A percentile compares a stretch with the other conserved stretches of the same genome.
Evolutionary conservation across 371 early-diverging fungal genomes (phyloP).

Genomic region (Mortierella sp.): DNA sequence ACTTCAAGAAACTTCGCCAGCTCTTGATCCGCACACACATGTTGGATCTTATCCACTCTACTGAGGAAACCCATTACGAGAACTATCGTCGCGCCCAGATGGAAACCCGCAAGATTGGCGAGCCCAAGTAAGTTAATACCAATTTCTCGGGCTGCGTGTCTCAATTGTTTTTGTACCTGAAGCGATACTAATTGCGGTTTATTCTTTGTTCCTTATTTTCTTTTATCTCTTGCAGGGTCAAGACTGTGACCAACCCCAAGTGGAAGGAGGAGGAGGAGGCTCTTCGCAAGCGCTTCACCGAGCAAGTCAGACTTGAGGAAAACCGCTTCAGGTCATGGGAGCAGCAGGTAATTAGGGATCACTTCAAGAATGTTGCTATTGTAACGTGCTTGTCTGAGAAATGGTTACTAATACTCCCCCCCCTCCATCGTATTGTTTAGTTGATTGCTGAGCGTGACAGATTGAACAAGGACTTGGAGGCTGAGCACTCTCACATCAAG

Average conservation of each 20-base stretch:
- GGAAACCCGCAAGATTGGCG: constrained; percentile 87
- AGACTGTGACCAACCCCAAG: constrained; percentile 83
- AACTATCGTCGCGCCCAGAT: constrained; percentile 89
- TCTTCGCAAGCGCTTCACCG: constrained; percentile 93
- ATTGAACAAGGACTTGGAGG: constrained; percentile 95
- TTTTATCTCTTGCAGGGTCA: constrained; percentile 58
- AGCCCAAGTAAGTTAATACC: constrained; percentile 69
- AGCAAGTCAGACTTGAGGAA: constrained; percentile 96
- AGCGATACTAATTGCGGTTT: not conserved
- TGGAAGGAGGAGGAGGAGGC: constrained; percentile 96
- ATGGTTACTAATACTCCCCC: not conserved
- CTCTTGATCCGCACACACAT: constrained; percentile 95
- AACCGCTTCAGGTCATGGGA: constrained; percentile 98
- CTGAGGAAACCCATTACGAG: constrained; percentile 96
- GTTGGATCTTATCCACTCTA: constrained; percentile 92
- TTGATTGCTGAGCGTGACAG: constrained; percentile 96
- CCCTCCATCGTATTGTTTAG: constrained; percentile 54
- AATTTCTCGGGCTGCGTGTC: not conserved
- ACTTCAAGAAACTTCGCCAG: constrained; percentile 95
- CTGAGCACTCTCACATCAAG: constrained; percentile 92
- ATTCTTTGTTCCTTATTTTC: not conserved
- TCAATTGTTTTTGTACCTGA: not conserved
- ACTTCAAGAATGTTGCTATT: not conserved
- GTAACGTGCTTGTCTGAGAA: not conserved
- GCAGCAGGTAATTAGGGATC: constrained; percentile 75